Evolutionary conservation across 2,329 filamentous ascomycete genomes (phyloP), one percentile per base, ranked within the genome.

Genomic region (Hypoxylon rubiginosum): DNA sequence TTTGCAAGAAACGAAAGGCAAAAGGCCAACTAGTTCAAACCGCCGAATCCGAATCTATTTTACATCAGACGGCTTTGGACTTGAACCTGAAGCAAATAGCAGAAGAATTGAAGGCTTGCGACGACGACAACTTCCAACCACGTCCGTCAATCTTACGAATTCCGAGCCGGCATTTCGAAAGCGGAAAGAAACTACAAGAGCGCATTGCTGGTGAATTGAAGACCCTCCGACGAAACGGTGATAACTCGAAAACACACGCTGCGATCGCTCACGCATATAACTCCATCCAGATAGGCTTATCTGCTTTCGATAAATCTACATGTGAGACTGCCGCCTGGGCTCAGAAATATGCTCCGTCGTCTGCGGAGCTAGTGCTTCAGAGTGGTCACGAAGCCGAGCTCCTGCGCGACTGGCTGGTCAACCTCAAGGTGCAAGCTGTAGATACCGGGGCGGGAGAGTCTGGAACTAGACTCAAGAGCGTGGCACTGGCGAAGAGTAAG

Each of bases 281-380:
- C 2, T 83, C 84, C 0, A 83, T 97, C 32, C 79, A 83, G 48
- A 84, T 82, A 0, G 84, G 84, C 0, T 82, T 94, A 11, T 94
- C 92, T 4, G 90, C 94, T 0, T 97, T 94, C 73, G 96, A 99
- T 76, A 86, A 82, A 67, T 92, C 90, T 8, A 86, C 85, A 53
- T 97, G 92, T 71, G 95, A 98, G 74, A 83, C 82, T 1, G 80
- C 85, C 28, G 80, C 88, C 8, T 99, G 96, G 96, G 78, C 84
- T 1, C 90, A 95, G 43, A 97, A 98, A 74, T 97, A 98, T 79
- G 88, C 92, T 0, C 96, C 96, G 0, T 80, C 78, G 26, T 82
- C 80, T 36, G 89, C 93, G 2, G 82, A 82, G 3, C 89, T 95
- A 62, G 90, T 98, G 0, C 82, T 99, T 10, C 94, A 97, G 73